Conservation (phyloP, 2,329 filamentous ascomycete genomes). For the Penicillium thymicola region DNA sequence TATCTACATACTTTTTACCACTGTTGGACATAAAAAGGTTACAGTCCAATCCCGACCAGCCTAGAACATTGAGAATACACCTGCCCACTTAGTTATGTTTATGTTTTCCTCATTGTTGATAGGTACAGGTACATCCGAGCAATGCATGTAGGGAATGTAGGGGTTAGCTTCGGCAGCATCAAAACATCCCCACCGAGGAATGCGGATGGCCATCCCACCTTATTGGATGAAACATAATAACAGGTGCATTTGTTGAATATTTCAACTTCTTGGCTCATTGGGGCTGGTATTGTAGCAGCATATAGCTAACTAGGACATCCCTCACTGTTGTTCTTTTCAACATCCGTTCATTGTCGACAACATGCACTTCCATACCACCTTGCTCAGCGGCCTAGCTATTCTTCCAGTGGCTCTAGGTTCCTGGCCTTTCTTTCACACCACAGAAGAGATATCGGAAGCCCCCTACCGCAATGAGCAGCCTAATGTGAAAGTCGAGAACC, state of each 20-base stretch:
- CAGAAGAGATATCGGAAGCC: background rate
- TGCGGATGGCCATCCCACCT: background rate
- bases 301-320: background rate
- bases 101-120: background rate
- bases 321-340: background rate
- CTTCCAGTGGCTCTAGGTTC: conserved; percentile 11
- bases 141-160: conserved; percentile 1
- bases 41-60: background rate
- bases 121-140: background rate
- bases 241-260: background rate
- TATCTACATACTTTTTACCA: background rate
- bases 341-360: background rate
- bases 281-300: background rate
- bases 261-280: background rate
- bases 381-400: conserved; percentile 7
- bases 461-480: conserved; percentile 13
- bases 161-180: background rate
- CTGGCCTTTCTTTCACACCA: background rate
- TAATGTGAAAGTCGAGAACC: conserved; percentile 15
- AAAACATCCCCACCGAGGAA: background rate
- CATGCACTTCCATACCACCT: conserved; percentile 10
- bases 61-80: too few species aligned
- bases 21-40: too few species aligned
- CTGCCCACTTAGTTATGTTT: too few species aligned
- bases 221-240: background rate